A percentile compares a stretch with the other conserved stretches of the same genome.
Conservation (phyloP, 176 grass and related monocot species). For the Carex myosuroides region DNA sequence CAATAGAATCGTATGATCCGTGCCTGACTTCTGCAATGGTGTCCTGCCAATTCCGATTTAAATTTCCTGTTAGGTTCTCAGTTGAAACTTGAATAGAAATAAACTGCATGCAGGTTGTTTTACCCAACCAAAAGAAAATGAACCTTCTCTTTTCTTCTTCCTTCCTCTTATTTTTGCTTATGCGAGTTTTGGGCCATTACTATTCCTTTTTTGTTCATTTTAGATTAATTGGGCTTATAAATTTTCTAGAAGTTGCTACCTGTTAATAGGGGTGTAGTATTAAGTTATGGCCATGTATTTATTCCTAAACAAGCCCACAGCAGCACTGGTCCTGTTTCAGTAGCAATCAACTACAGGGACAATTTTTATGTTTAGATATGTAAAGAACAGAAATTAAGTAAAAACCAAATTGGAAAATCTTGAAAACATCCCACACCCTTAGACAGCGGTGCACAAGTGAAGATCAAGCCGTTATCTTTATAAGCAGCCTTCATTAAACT, state of each 20-base stretch:
- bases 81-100: neutral
- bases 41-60: conserved; percentile 32
- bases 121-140: neutral
- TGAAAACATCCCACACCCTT: neutral
- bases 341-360: neutral
- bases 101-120: neutral
- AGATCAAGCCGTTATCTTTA: neutral
- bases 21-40: conserved; percentile 52
- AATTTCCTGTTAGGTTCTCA: conserved; percentile 5
- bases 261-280: neutral
- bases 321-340: neutral
- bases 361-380: neutral
- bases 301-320: neutral
- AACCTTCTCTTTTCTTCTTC: neutral
- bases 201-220: neutral
- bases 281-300: neutral
- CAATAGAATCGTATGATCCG: conserved; percentile 58
- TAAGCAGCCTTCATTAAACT: neutral
- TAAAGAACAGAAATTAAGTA: neutral
- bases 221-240: neutral
- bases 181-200: neutral
- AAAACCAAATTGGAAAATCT: neutral
- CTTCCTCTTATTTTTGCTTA: neutral
- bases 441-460: neutral
- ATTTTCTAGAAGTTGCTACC: neutral